Conservation (phyloP, 2,329 filamentous ascomycete species). For the Pyrenophora teres region DNA sequence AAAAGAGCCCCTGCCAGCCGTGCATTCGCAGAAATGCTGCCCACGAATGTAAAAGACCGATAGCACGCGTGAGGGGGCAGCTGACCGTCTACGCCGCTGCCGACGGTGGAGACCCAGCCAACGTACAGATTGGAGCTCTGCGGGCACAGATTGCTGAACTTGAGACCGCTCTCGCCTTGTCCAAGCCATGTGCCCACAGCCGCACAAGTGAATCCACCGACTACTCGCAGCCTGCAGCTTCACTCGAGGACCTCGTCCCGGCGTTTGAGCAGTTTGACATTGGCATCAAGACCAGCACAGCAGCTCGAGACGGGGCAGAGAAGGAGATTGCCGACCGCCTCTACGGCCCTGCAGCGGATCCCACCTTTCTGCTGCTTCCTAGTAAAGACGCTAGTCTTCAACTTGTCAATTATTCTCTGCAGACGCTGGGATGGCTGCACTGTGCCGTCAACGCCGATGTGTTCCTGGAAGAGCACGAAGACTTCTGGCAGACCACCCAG, state of each 20-base stretch:
- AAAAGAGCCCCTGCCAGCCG: constrained; percentile 14
- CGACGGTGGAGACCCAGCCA: constrained; percentile 1
- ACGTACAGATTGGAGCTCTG: constrained; percentile 8
- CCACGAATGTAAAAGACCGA: constrained; percentile 15
- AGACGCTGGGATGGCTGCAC: constrained; percentile 16
- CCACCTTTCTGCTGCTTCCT: constrained; percentile 16
- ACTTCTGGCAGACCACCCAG: constrained; percentile 12
- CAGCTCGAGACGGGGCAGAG: not conserved
- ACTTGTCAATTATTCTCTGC: constrained; percentile 13
- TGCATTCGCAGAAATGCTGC: constrained; percentile 15
- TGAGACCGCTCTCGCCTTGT: constrained; percentile 15
- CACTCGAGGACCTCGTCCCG: constrained; percentile 16
- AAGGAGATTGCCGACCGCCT: constrained; percentile 12
- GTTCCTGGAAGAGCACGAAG: constrained; percentile 12
- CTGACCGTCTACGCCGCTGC: constrained; percentile 13
- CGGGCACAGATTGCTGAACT: constrained; percentile 19
- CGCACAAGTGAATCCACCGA: constrained; percentile 11
- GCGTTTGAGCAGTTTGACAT: constrained; percentile 20
- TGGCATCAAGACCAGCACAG: constrained; percentile 4
- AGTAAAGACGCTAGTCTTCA: constrained; percentile 8
- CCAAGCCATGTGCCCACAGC: constrained; percentile 18
- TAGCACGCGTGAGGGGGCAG: constrained; percentile 18
- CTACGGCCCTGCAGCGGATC: constrained; percentile 16
- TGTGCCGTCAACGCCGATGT: constrained; percentile 11
- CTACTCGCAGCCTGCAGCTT: constrained; percentile 5